Evolutionary conservation across 176 grass and related monocot species (phyloP), one percentile per base, ranked within the genome.

Genomic region (Thalia dealbata): DNA sequence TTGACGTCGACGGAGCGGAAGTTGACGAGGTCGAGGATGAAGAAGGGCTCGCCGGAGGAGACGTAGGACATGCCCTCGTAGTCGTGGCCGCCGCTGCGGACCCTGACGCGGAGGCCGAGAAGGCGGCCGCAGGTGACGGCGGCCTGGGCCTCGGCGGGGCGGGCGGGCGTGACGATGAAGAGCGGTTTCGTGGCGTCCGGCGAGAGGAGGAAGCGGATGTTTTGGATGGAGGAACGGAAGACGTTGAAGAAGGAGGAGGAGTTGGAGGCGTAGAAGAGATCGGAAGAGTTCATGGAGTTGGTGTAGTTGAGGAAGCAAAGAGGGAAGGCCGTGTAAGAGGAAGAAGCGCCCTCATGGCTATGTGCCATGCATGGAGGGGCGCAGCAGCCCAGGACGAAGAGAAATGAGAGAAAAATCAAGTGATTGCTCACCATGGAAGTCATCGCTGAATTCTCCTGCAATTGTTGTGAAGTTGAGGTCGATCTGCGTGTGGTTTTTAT

Each of bases 141-240:
- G 21, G n/a, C 69, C 44, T 71, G 69, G 43, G 35, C 45, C 10
- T 71, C 12, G 3, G 19, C 11, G 69, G 43, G 22, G 23, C 15
- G 10, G 22, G 69, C 13, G 10, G 69, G 45, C 1, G 23, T 14
- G 44, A 71, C 12, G n/a, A 71, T 50, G 45, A 71, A 71, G 44
- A n/a, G 9, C 3, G 69, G 69, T 21, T 26, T 71, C 10, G 21
- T 71, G 42, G 45, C 27, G 42, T 6, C 44, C 7, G n/a, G 4
- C 10, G 69, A 71, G 23, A 50, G 46, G 41, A 69, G 46, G 41
- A 69, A 69, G 11, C 66, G 27, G 7, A 0, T n/a, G 41, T 69
- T 45, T 16, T 45, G 66, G 66, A 27, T 16, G 69, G 69, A 71
- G 69, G 69, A 71, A 22, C 69, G 45, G 24, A 71, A 38, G 44